A percentile compares a stretch with the other conserved stretches of the same genome.
Conservation (phyloP, 768 basidiomycete species). For the Tremella yokohamensis region DNA sequence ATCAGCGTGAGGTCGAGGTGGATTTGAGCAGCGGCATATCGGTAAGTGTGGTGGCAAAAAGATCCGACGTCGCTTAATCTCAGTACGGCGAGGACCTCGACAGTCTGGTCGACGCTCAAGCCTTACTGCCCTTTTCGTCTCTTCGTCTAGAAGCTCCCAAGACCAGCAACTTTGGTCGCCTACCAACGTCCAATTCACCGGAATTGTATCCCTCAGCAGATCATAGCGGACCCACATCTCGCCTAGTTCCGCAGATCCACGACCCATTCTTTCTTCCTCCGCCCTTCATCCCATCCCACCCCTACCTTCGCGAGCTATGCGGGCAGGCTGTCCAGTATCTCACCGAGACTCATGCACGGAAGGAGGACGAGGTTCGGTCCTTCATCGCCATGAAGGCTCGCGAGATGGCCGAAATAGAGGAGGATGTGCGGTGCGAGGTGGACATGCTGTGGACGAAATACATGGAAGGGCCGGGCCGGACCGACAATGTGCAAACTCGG, state of each 20-base stretch:
- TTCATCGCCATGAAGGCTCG: conserved; percentile 33
- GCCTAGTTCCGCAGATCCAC: conserved; percentile 31
- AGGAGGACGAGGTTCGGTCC: conserved; percentile 37
- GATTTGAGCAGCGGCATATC: conserved; percentile 25
- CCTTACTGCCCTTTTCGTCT: conserved; percentile 23
- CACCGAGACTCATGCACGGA: conserved; percentile 19
- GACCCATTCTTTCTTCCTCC: conserved; percentile 52
- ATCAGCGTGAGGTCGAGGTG: conserved; percentile 16
- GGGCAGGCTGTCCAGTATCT: conserved; percentile 33
- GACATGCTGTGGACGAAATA: conserved; percentile 47
- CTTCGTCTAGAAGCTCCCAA: conserved; percentile 19
- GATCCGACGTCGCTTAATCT: neutral
- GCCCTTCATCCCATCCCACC: conserved; percentile 48
- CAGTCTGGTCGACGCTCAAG: neutral
- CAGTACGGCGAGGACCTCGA: conserved; percentile 26
- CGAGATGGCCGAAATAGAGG: conserved; percentile 35
- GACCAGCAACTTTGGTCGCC: conserved; percentile 34
- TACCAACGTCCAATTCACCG: conserved; percentile 17
- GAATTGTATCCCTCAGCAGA: conserved; percentile 14
- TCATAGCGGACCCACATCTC: conserved; percentile 1
- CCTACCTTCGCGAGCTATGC: conserved; percentile 40
- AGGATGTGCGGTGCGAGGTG: conserved; percentile 41
- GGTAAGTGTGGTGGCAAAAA: conserved; percentile 16
- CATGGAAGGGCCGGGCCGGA: conserved; percentile 10
- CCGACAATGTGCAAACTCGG: neutral